These are phyloP conservation scores for Priceomyces fermenticarens DNA, from an alignment of 805 yeast species.

Conservation along the genomic window DNA sequence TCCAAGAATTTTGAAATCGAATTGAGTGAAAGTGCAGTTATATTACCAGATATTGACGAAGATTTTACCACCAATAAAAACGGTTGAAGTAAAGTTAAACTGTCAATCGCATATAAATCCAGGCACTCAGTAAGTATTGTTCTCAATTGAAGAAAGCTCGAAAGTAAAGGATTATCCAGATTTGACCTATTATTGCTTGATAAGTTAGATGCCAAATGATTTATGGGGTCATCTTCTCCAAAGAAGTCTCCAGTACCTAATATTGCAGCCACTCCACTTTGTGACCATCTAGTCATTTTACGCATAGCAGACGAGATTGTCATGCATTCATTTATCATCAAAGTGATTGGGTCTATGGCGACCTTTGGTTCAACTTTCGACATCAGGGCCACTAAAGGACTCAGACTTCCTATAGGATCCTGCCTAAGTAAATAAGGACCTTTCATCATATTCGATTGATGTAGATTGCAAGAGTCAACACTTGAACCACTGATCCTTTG, in stretches of 20 bases:
- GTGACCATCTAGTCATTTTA: slow-evolving; percentile 62
- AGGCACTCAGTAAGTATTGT: slow-evolving; percentile 60
- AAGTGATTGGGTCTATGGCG: slow-evolving; percentile 73
- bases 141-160: slow-evolving; percentile 77
- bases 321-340: slow-evolving; percentile 86
- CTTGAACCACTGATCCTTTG: no score
- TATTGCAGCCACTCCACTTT: slow-evolving; percentile 80
- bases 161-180: slow-evolving; percentile 56
- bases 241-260: slow-evolving; percentile 62
- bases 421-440: no score
- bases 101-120: slow-evolving; percentile 56
- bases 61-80: slow-evolving; percentile 80
- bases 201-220: slow-evolving; percentile 17
- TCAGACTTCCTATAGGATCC: no score
- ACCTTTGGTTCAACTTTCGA: slow-evolving; percentile 7
- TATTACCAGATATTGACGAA: slow-evolving; percentile 79
- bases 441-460: no score
- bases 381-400: neutral
- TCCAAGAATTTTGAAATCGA: slow-evolving; percentile 72
- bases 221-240: slow-evolving; percentile 40
- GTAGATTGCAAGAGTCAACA: no score
- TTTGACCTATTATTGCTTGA: slow-evolving; percentile 5
- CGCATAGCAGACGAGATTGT: slow-evolving; percentile 86
- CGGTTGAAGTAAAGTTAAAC: slow-evolving; percentile 78
- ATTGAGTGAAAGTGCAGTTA: slow-evolving; percentile 77